These are phyloP conservation scores for Agarophyton chilense DNA, from an alignment of 23 red algal genomes.

Conservation along the genomic window DNA sequence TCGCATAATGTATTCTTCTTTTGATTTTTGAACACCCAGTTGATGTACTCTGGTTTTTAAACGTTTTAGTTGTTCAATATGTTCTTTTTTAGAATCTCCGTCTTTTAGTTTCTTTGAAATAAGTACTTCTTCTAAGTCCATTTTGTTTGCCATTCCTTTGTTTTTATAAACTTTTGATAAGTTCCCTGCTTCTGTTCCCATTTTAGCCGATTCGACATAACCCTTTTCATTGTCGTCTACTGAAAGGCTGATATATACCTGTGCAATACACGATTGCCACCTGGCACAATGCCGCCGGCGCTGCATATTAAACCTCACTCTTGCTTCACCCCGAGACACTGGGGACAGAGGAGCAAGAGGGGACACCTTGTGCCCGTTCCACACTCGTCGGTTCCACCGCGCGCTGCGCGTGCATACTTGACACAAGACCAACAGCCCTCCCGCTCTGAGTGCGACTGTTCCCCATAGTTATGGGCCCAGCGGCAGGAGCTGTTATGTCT, in stretches of 20 bases:
- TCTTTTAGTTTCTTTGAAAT: neutral
- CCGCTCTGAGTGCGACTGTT: too few species aligned
- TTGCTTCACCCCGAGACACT: too few species aligned
- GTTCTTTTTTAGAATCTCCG: neutral
- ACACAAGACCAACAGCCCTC: too few species aligned
- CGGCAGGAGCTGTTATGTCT: too few species aligned
- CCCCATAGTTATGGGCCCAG: too few species aligned
- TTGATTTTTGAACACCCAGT: neutral
- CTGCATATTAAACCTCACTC: too few species aligned
- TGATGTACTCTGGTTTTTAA: neutral
- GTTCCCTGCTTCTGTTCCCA: neutral
- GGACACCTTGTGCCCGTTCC: too few species aligned
- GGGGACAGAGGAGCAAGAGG: too few species aligned
- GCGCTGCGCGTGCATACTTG: too few species aligned
- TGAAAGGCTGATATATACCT: neutral
- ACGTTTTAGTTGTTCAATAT: neutral
- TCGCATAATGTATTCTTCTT: neutral
- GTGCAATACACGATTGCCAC: too few species aligned
- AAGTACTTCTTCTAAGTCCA: neutral
- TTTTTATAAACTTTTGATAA: neutral
- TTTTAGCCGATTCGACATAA: neutral
- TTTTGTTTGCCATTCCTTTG: slow-evolving; percentile 6
- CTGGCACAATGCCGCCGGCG: too few species aligned
- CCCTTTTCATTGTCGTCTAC: neutral
- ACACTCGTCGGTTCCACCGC: too few species aligned